Evolutionary conservation across 106 monocot genomes (phyloP).

Genomic region (Hemerocallis citrina): DNA sequence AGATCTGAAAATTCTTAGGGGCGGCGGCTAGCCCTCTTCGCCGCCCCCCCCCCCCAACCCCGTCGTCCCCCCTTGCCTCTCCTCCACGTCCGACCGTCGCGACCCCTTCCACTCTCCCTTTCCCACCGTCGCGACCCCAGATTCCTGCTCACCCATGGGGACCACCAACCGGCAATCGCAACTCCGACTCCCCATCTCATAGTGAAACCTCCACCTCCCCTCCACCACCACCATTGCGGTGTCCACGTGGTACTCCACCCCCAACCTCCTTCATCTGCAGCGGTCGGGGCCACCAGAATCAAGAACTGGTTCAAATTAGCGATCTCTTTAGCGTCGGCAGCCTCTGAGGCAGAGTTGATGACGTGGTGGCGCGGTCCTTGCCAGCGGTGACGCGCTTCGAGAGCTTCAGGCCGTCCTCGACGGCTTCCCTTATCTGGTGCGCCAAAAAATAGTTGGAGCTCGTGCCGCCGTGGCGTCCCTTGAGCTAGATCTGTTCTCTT

Average conservation of each 20-base stretch:
- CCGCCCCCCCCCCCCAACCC: too few relatives aligned
- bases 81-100: too few relatives aligned
- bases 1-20: too few relatives aligned
- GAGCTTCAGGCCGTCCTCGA: conserved; percentile 82
- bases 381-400: conserved; percentile 64
- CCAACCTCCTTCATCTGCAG: conserved; percentile 69
- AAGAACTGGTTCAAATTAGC: neutral
- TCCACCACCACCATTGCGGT: conserved; percentile 38
- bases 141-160: conserved; percentile 88
- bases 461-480: too few relatives aligned
- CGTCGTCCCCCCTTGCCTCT: too few relatives aligned
- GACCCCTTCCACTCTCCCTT: too few relatives aligned
- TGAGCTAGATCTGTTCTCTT: too few relatives aligned
- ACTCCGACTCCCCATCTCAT: conserved; percentile 56
- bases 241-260: conserved; percentile 51
- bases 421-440: too few relatives aligned
- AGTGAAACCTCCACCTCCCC: conserved; percentile 83
- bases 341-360: conserved; percentile 15
- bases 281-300: conserved; percentile 74
- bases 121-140: too few relatives aligned
- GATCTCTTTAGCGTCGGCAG: conserved; percentile 29
- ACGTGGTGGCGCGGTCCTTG: conserved; percentile 18
- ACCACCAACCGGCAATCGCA: conserved; percentile 78
- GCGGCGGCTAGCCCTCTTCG: too few relatives aligned
- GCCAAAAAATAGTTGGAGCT: too few relatives aligned